Evolutionary conservation across 768 basidiomycete genomes (phyloP).

Genomic region (Phanerochaete sordida): DNA sequence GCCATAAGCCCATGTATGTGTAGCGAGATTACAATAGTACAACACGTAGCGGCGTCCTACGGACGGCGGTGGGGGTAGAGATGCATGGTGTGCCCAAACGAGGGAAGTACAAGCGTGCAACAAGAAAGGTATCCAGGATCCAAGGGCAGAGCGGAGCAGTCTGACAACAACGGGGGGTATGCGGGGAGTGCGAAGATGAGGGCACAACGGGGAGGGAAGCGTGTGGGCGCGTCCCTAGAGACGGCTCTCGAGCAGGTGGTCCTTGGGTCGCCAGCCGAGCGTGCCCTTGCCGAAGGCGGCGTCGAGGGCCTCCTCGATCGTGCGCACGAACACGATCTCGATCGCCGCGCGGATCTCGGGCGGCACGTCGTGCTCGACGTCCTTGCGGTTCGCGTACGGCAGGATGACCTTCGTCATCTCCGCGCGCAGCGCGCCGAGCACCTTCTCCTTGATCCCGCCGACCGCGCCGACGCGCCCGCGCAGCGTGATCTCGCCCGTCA

Average conservation of each 20-base stretch:
- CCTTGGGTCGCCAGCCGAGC: slow-evolving; percentile 47
- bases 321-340: slow-evolving; percentile 79
- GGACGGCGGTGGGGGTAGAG: background rate
- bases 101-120: background rate
- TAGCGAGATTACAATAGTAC: background rate
- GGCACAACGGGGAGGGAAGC: background rate
- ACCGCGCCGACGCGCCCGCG: slow-evolving; percentile 80
- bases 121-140: background rate
- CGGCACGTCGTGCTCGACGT: slow-evolving; percentile 84
- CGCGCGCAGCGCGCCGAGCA: slow-evolving; percentile 87
- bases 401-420: slow-evolving; percentile 81
- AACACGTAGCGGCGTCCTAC: background rate
- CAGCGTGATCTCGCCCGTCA: slow-evolving; percentile 94
- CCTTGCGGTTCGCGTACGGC: slow-evolving; percentile 81
- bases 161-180: too few relatives aligned
- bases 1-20: background rate
- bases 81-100: background rate
- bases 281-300: slow-evolving; percentile 76
- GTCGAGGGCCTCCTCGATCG: slow-evolving; percentile 75
- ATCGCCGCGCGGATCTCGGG: slow-evolving; percentile 68
- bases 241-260: slow-evolving; percentile 10
- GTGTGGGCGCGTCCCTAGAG: background rate
- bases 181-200: too few relatives aligned
- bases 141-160: background rate
- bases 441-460: slow-evolving; percentile 90